Evolutionary conservation across 2,329 filamentous ascomycete species (phyloP), one percentile per base, ranked within the genome.

Genomic region (Aspergillus pseudoviridinutans): DNA sequence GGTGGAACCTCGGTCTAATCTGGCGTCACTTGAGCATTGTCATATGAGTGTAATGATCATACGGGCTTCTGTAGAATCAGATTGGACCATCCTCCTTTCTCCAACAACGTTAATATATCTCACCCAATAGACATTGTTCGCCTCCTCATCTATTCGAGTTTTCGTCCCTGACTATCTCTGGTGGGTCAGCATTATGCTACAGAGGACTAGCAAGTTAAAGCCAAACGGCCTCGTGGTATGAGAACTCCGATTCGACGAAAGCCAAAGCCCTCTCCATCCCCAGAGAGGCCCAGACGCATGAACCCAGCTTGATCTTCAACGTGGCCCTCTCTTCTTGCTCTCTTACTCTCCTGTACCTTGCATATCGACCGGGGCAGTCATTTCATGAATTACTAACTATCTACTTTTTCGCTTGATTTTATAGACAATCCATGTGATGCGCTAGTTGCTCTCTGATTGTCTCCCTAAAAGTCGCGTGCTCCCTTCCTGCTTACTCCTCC

Each of bases 291-390:
- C 57, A 22, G 49, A 55, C 59, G 58, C 55, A 51, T 50, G 9
- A 25, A 24, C 44, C 22, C 20, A 47, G 41, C 53, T 58, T 58
- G 59, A 65, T 64, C 58, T 59, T 61, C 64, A 66, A 66, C 63
- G 63, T 66, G 60, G 61, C 63, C 57, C 57, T 57, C 57, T 61
- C 44, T 50, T 38, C 54, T 50, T 56, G 25, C 52, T 50, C 29
- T 38, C 54, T 32, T 35, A 17, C 20, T 35, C 27, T 51, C 14
- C 29, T 51, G 29, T 35, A 35, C 29, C 29, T 51, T 51, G 29
- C 50, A 32, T 51, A 38, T 51, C 32, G 44, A 27, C 44, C 22
- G 25, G 44, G 41, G 41, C 41, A 44, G 8, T n/a, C 41, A 46
- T 20, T 14, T 46, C n/a, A 8, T 24, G n/a, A 24, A 46, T 46